Conservation (phyloP, 371 early-diverging fungal genomes). For the Saksenaea vasiformis region DNA sequence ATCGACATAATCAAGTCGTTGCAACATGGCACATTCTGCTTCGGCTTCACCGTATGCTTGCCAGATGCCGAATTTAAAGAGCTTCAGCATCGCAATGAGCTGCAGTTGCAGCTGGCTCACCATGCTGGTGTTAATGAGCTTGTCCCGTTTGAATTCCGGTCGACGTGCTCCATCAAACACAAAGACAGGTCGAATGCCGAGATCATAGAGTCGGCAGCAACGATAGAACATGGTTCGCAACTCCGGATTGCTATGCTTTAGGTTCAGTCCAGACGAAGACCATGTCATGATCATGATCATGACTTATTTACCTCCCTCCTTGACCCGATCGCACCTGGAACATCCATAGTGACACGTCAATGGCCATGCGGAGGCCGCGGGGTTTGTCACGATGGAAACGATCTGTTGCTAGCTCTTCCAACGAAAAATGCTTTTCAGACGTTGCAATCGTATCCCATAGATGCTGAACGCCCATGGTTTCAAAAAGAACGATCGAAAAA, state of each 20-base stretch:
- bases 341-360: constrained; percentile 38
- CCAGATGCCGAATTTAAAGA: constrained; percentile 36
- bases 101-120: constrained; percentile 14
- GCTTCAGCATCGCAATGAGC: neutral
- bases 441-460: constrained; percentile 17
- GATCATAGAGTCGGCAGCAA: constrained; percentile 27
- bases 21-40: constrained; percentile 46
- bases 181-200: constrained; percentile 43
- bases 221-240: constrained; percentile 36
- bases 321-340: constrained; percentile 25
- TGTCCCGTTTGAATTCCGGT: constrained; percentile 34
- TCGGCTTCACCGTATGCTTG: constrained; percentile 46
- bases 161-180: constrained; percentile 44
- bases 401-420: constrained; percentile 83
- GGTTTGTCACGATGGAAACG: neutral
- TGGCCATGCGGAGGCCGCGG: constrained; percentile 29
- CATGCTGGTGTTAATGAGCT: constrained; percentile 17
- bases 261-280: neutral
- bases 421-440: constrained; percentile 58
- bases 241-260: constrained; percentile 18
- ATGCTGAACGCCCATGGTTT: constrained; percentile 16
- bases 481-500: neutral
- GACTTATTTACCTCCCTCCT: constrained; percentile 28
- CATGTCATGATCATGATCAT: neutral
- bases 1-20: constrained; percentile 36